Base-by-base conservation (phyloP, 768 basidiomycete genomes). In the Suillus plorans region DNA sequence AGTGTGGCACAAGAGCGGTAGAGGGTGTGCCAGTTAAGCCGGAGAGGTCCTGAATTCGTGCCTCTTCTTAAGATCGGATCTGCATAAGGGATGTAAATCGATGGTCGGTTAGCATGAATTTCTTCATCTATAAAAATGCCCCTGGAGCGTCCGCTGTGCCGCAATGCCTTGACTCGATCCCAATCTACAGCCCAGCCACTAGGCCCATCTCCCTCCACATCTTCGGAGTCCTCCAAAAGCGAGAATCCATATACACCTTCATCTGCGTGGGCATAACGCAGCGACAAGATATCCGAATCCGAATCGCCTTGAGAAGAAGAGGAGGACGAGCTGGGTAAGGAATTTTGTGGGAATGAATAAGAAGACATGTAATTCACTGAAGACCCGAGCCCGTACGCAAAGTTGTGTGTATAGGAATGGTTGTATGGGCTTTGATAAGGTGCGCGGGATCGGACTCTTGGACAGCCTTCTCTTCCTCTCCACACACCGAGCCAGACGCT, bases 401-500 rank as follows among this genome's bases (percentile, higher is more conserved):
- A 70, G 64, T 69, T 69, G 36, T 65, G 64, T 58, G 6, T 20
- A n/a, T 64, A 73, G 20, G 69, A 68, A 28, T 66, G 50, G 57
- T 50, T 34, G 61, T 67, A 62, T 61, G 66, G 28, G 37, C 37
- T 22, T 64, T 65, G 69, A 22, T 59, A 57, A 47, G 68, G 42
- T 61, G 64, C 0, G 45, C 60, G 73, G 53, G 44, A 60, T 69
- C 71, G 63, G 67, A 75, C 63, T 68, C 68, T 69, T 70, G 74
- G 74, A 63, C 64, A 36, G 67, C 74, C 74, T 67, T 75, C 72
- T 64, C 74, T 71, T 52, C 68, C 68, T 63, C 70, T 77, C 77
- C 93, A 95, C 34, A 94, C 80, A 1, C 81, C 82, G 49, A 88
- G 83, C 94, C 94, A 96, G 62, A 95, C 83, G 25, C 86, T 80